Evolutionary conservation across 1,284 basidiomycete species (phyloP), one percentile per base, ranked within the genome.

Genomic region (Tylopilus sp.): DNA sequence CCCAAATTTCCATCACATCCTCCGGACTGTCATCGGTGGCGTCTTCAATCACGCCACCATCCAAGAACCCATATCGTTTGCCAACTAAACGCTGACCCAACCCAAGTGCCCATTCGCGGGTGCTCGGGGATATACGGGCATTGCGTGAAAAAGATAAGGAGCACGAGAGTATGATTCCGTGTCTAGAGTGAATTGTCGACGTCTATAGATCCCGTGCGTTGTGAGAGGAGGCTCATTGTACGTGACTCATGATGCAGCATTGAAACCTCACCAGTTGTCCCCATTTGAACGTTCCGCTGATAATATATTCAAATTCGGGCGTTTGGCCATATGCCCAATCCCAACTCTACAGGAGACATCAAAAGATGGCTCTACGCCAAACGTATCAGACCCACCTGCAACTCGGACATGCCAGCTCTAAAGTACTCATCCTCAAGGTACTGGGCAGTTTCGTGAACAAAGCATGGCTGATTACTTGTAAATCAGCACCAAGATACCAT

Each of bases 291-390:
- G 72, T 66, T 19, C 79, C 77, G 22, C 73, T 66, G 6, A 92
- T 66, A 5, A 80, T 82, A 69, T 91, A 89, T 53, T 89, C 92
- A 77, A 99, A 99, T 76, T 97, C 94, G 60, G 97, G 97, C 0
- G 97, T 98, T 76, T 98, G 95, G 0, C 97, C 97, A 74, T 90
- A 98, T 38, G 89, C 85, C 96, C 97, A 99, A 32, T 94, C 88
- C 98, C 97, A 99, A 51, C 87, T 91, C 93, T 97, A 74, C 24
- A 59, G 33, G 3, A 62, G 32, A 15, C 4, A 29, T 60, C 54
- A 64, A 63, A 38, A 26, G 59, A 47, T 7, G 62, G 61, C 10
- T 52, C 49, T 29, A 41, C 60, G 53, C 63, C 51, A 22, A 26
- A 57, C 13, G 15, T 7, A 26, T 26, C 19, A 44, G 22, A 74